Conservation (phyloP, 2,329 filamentous ascomycete species). For the Penicillium sp. region DNA sequence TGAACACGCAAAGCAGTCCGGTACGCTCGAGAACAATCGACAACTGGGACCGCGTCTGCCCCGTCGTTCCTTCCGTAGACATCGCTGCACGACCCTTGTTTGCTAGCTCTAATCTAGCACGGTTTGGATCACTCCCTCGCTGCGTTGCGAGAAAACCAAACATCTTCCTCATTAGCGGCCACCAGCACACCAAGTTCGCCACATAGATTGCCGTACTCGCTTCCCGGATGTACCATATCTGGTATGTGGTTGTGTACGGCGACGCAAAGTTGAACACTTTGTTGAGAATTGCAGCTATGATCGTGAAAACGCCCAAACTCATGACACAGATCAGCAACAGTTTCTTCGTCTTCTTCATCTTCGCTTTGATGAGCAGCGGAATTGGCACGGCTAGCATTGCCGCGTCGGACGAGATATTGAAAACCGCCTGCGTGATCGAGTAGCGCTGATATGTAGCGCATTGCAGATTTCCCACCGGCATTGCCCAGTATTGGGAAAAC, state of each 20-base stretch:
- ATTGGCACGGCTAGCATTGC: constrained; percentile 45
- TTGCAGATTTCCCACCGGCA: constrained; percentile 46
- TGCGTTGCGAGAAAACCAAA: constrained; percentile 36
- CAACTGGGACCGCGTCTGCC: constrained; percentile 24
- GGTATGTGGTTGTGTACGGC: constrained; percentile 44
- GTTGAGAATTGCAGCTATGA: constrained; percentile 51
- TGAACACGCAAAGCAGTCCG: constrained; percentile 18
- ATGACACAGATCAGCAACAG: constrained; percentile 41
- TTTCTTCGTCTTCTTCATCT: constrained; percentile 41
- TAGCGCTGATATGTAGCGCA: constrained; percentile 48
- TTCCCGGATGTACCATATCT: constrained; percentile 51
- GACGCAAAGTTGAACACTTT: constrained; percentile 50
- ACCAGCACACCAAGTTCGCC: constrained; percentile 49
- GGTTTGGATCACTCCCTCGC: constrained; percentile 32
- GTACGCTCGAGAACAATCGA: constrained; percentile 26
- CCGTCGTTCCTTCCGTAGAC: neutral
- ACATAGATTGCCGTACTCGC: constrained; percentile 49
- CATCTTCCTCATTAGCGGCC: constrained; percentile 36
- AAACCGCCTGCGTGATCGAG: constrained; percentile 49
- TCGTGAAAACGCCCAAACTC: constrained; percentile 44
- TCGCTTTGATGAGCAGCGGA: constrained; percentile 41
- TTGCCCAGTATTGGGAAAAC: constrained; percentile 56
- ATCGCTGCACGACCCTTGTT: constrained; percentile 26
- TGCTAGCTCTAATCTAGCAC: constrained; percentile 17
- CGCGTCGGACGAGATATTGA: constrained; percentile 51